Base-by-base conservation (phyloP, 352 stramenopile species). In the Phytophthora macrochlamydospora region DNA sequence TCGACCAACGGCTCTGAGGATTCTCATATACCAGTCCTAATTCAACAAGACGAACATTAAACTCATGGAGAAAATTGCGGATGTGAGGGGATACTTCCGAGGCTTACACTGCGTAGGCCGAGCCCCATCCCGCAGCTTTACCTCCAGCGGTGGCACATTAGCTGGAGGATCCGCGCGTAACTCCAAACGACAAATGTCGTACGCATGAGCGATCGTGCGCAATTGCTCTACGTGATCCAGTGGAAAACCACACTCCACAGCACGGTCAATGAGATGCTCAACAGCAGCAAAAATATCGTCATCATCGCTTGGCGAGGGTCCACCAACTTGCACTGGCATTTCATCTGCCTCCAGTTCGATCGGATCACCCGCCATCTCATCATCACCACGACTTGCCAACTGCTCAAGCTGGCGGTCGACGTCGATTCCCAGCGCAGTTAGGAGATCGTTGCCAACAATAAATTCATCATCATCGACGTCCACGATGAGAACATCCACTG, bases 341-440 rank as follows among this genome's bases (percentile, higher is more conserved):
- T 60, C 32, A 33, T 51, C 51, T 12, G 24, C 59, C n/a, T 50
- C 45, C 3, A 53, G 7, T 40, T 51, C 24, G 40, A 59, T 51
- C 7, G 52, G 31, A 28, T 59, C 52, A 24, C 40, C 52, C 37
- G 30, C 32, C 18, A 24, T 24, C 18, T 24, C 18, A 24, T 24
- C 18, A 24, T 24, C 18, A 24, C 18, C 18, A 24, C 30, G 44
- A 42, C 43, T 38, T 2, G 56, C 62, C 2, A 70, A 42, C n/a
- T 60, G 45, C 14, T 59, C 51, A 0, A 67, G 42, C 14, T 72
- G 65, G 0, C 40, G n/a, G 3, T 72, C 32, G 1, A 72, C 40
- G n/a, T 72, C 58, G 37, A 72, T 64, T 1, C 58, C 65, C 1
- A 70, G 14, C n/a, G 56, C 14, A 1, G 12, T 38, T 4, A 70